A percentile compares a stretch with the other conserved stretches of the same genome.
Evolutionary conservation across 2,329 filamentous ascomycete species (phyloP).

Genomic region (Monilinia aucupariae): DNA sequence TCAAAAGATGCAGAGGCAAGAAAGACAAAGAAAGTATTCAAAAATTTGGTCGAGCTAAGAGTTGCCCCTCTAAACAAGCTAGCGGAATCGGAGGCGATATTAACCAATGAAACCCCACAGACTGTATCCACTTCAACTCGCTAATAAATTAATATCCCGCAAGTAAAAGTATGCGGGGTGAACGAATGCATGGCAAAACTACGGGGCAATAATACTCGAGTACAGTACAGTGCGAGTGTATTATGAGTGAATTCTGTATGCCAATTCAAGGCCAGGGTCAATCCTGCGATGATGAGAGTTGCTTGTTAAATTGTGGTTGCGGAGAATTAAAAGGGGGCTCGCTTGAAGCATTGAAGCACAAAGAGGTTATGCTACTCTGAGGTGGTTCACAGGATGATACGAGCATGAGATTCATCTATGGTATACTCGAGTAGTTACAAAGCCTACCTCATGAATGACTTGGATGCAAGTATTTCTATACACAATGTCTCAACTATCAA

Average conservation of each 20-base stretch:
- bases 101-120: constrained; percentile 3
- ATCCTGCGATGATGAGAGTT: too few species aligned
- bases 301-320: too few species aligned
- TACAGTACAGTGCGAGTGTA: too few species aligned
- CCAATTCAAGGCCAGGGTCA: too few species aligned
- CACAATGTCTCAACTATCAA: neutral
- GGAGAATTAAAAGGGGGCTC: neutral
- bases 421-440: neutral
- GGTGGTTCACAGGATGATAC: neutral
- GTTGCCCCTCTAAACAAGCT: constrained; percentile 6
- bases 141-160: constrained; percentile 3
- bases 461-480: neutral
- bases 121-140: neutral
- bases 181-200: constrained; percentile 4
- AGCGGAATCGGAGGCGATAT: neutral
- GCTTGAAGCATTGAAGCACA: neutral
- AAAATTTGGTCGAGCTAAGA: constrained; percentile 12
- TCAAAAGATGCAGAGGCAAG: constrained; percentile 1
- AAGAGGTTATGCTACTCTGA: neutral
- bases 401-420: neutral
- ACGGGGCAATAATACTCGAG: neutral
- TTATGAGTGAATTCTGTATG: too few species aligned
- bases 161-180: neutral
- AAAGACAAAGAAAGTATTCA: constrained; percentile 9
- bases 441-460: neutral